Percentiles rank a stretch among this genome's conserved stretches.
Evolutionary conservation across 257 asterid genomes (phyloP).

Genomic region (Fraxinus pennsylvanica): DNA sequence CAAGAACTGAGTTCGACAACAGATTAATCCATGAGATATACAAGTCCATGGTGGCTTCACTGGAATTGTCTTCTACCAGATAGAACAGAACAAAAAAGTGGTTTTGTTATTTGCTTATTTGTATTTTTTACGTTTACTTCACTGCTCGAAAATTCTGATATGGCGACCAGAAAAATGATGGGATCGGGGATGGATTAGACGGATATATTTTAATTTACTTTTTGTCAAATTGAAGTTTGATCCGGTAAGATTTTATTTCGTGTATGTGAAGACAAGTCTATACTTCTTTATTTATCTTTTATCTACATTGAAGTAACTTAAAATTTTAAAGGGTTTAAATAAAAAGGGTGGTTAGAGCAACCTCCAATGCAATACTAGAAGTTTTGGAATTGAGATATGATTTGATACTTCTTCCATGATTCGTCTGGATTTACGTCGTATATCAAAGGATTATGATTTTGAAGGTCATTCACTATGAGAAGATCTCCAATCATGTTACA

Average conservation of each 20-base stretch:
- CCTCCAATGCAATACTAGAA: too few species aligned
- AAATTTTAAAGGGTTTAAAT: too few species aligned
- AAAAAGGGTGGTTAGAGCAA: too few species aligned
- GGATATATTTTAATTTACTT: background rate
- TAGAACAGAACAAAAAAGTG: background rate
- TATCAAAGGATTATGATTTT: too few species aligned
- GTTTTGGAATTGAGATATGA: too few species aligned
- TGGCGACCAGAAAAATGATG: background rate
- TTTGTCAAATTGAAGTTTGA: background rate
- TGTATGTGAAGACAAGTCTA: background rate
- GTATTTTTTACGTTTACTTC: background rate
- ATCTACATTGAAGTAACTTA: too few species aligned
- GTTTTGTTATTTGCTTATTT: background rate
- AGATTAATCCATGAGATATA: constrained; percentile 72
- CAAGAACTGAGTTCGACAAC: constrained; percentile 54
- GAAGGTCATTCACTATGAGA: too few species aligned
- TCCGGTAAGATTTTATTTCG: too few species aligned
- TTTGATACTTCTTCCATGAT: too few species aligned
- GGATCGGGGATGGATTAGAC: background rate
- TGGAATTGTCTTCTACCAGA: constrained; percentile 41
- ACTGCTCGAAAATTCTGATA: background rate
- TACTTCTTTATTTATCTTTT: too few species aligned
- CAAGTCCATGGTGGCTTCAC: constrained; percentile 59
- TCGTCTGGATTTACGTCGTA: too few species aligned
- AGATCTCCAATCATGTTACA: too few species aligned